phyloP scores from a whole-genome alignment of 1,139 yeast genomes.

The Kodamaea arcana region DNA sequence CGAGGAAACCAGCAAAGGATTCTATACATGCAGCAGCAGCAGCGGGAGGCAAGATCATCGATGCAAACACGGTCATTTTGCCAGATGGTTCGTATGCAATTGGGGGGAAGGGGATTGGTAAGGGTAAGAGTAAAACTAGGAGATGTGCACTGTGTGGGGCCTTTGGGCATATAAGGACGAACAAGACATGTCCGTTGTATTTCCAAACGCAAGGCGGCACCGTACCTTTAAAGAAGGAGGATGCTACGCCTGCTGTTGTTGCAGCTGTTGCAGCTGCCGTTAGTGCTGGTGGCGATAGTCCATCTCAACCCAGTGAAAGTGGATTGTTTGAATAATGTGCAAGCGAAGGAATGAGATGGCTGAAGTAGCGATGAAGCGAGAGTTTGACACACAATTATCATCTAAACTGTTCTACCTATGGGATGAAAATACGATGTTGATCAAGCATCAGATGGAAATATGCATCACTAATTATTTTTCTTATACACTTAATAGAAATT shows the following conservation, averaged over 20 bases:
- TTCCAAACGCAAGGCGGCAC: constrained; percentile 29
- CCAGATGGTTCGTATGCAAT: constrained; percentile 47
- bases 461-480: no score
- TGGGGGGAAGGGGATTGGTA: constrained; percentile 65
- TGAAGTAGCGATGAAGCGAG: no score
- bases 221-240: constrained; percentile 1
- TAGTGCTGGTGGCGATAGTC: not conserved
- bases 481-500: no score
- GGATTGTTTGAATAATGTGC: not conserved
- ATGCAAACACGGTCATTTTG: constrained; percentile 41
- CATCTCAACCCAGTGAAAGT: not conserved
- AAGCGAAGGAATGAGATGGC: no score
- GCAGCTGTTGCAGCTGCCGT: constrained; percentile 1
- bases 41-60: constrained; percentile 39
- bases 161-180: constrained; percentile 89
- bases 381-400: no score
- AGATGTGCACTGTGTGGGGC: constrained; percentile 95
- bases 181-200: constrained; percentile 85
- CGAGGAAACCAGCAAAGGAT: constrained; percentile 35
- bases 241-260: not conserved
- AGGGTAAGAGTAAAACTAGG: constrained; percentile 76
- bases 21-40: constrained; percentile 48
- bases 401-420: no score
- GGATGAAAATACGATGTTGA: no score
- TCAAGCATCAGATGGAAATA: no score